Percentiles rank a stretch among this genome's conserved stretches.
These are phyloP conservation scores for Penicillium sp. DNA, from an alignment of 2,329 filamentous ascomycete species.

Conservation along the genomic window DNA sequence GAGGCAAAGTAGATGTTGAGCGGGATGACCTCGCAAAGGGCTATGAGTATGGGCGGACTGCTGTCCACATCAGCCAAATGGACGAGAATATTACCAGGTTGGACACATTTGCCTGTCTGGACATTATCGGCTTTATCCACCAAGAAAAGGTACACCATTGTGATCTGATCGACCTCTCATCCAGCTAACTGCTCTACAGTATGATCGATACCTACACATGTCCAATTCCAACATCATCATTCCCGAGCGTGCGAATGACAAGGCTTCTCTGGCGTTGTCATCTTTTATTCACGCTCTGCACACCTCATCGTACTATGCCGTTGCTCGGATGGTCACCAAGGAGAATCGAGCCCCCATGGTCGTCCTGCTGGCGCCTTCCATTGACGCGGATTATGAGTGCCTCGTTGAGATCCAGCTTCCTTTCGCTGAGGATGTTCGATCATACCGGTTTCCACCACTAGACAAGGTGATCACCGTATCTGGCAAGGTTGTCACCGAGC, in stretches of 20 bases:
- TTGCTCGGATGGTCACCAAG: constrained; percentile 84
- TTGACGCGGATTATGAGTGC: constrained; percentile 80
- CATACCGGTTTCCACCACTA: constrained; percentile 89
- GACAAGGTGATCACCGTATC: constrained; percentile 87
- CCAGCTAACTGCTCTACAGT: constrained; percentile 52
- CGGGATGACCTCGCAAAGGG: constrained; percentile 87
- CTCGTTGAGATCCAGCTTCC: constrained; percentile 88
- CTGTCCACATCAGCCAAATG: constrained; percentile 83
- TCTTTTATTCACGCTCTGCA: constrained; percentile 86
- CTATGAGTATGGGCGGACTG: constrained; percentile 90
- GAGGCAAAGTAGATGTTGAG: constrained; percentile 80
- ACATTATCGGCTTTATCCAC: constrained; percentile 85
- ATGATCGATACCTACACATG: constrained; percentile 83
- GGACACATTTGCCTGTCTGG: constrained; percentile 73
- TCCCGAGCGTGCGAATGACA: constrained; percentile 76
- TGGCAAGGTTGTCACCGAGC: constrained; percentile 77
- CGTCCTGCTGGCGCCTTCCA: constrained; percentile 76
- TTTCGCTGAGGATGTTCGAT: constrained; percentile 87
- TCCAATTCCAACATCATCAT: constrained; percentile 79
- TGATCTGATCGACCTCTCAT: not conserved
- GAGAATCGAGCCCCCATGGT: constrained; percentile 78
- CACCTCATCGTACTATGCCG: constrained; percentile 81
- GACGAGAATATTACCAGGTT: constrained; percentile 89
- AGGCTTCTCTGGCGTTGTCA: constrained; percentile 81
- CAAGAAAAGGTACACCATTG: constrained; percentile 63